Base-by-base conservation (phyloP, 1,284 basidiomycete genomes). In the Chiua sp. region DNA sequence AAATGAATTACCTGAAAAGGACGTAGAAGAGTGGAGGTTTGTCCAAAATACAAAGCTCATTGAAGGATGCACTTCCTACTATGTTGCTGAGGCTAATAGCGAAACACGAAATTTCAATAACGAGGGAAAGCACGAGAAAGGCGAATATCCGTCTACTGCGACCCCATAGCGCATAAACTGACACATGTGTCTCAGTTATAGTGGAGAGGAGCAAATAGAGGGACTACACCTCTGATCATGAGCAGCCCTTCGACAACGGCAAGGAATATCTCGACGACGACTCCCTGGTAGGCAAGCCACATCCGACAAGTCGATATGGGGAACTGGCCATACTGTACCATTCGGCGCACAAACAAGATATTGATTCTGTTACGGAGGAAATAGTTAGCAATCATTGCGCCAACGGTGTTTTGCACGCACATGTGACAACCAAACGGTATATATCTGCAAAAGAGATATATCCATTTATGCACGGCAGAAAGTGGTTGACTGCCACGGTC, bases 211-310 rank as follows among this genome's bases (percentile, higher is more conserved):
- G 5, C 39, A 18, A 44, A 32, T 10, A 33, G 16, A 28, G 23
- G 11, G n/a, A 47, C 18, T 4, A 7, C 59, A 63, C 59, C 50
- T 63, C 58, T 51, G 32, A 61, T 46, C 55, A 64, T 64, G 32
- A 64, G 53, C 47, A 64, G 57, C 10, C 51, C 59, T 18, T 64
- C 63, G 7, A 64, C 59, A 11, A 65, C 35, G 7, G 58, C 53
- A 18, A 65, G 26, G 28, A 60, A 56, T 23, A 57, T 46, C 28
- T 56, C 50, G 37, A 56, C 37, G 18, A 56, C 13, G 15, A 51
- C 37, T 16, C 52, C 60, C 37, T 65, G 63, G 42, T 65, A 65
- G 26, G 57, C 52, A 16, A 65, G n/a, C 64, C 65, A 66, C 37
- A 52, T 11, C n/a, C 52, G 56, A 44, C 63, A 63, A 2, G 49